Evolutionary conservation across 257 asterid genomes (phyloP), one percentile per base, ranked within the genome.

Genomic region (Echites panduratus): DNA sequence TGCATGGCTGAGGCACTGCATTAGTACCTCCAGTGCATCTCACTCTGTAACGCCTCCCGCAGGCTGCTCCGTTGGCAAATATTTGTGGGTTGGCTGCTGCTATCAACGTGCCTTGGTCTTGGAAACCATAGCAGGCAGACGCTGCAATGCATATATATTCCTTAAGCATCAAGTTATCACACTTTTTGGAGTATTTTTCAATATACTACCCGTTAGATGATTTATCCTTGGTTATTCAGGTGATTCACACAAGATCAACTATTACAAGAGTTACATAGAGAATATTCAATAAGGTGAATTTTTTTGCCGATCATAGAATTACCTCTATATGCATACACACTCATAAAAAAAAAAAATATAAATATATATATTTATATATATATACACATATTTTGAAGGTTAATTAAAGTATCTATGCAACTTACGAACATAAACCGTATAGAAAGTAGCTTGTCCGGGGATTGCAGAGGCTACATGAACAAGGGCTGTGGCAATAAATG

Each of bases 391-490:
- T 45, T 4, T 32, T 32, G 38, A 32, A 32, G 1, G 19, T 44
- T 44, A 44, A 44, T 44, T 44, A 49, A 49, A 11, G n/a, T 49
- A 35, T 65, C 3, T 0, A 1, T 26, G 19, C 29, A 9, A 66
- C 71, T 66, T 66, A 66, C 71, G 71, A 24, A 43, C 53, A 66
- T 45, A 47, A 41, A 41, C 53, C 4, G 40, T 44, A n/a, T 45
- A 66, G 19, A 5, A 66, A 41, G 71, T 66, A 19, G 71, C 71
- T 43, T 45, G 29, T 19, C 71, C 71, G 22, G 71, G 3, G 13
- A 66, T 66, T n/a, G 56, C 71, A 12, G 71, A n/a, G 71, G 71
- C 54, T 12, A n/a, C 56, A 24, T 66, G 53, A 26, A 66, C 2
- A 19, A 66, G 35, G 52, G 71, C 5, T 44, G 56, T 24, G 56